Conservation (phyloP, 78 protist species). For the Protostelium mycophagum region DNA sequence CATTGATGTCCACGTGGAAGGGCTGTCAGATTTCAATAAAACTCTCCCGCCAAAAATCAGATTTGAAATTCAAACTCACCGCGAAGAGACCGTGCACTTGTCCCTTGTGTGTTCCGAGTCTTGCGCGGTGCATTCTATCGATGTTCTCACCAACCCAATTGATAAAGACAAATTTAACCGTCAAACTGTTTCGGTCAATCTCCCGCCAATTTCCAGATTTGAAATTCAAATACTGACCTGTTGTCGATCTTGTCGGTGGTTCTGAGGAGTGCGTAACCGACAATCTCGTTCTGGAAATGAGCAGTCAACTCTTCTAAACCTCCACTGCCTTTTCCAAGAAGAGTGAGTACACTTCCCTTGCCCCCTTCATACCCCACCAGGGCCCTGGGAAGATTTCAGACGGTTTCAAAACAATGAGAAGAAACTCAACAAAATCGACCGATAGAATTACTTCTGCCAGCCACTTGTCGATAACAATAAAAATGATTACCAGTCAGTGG, state of each 20-base stretch:
- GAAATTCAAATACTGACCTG: too few species aligned
- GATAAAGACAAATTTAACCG: constrained; percentile 50
- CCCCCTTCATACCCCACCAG: constrained; percentile 60
- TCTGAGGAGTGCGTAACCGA: constrained; percentile 45
- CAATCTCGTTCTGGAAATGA: constrained; percentile 13
- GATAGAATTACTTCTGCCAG: too few species aligned
- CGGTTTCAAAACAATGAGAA: too few species aligned
- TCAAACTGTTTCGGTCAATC: too few species aligned
- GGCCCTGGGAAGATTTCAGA: constrained; percentile 15
- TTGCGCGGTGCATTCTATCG: constrained; percentile 50
- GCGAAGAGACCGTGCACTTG: constrained; percentile 20
- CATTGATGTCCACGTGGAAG: constrained; percentile 55
- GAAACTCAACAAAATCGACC: too few species aligned
- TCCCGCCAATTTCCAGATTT: too few species aligned
- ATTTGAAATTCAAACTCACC: too few species aligned
- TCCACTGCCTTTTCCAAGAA: constrained; percentile 32
- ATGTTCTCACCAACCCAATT: constrained; percentile 57
- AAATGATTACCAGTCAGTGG: constrained; percentile 10
- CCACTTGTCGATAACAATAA: too few species aligned
- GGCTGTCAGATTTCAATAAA: too few species aligned
- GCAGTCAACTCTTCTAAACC: constrained; percentile 22
- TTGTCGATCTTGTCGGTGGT: constrained; percentile 53
- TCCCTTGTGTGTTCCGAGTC: constrained; percentile 43
- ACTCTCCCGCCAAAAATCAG: too few species aligned
- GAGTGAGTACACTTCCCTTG: constrained; percentile 20